A percentile compares a stretch with the other conserved stretches of the same genome.
These are phyloP conservation scores for Solanum tarapatanum DNA, from an alignment of 257 asterid species.

Conservation along the genomic window DNA sequence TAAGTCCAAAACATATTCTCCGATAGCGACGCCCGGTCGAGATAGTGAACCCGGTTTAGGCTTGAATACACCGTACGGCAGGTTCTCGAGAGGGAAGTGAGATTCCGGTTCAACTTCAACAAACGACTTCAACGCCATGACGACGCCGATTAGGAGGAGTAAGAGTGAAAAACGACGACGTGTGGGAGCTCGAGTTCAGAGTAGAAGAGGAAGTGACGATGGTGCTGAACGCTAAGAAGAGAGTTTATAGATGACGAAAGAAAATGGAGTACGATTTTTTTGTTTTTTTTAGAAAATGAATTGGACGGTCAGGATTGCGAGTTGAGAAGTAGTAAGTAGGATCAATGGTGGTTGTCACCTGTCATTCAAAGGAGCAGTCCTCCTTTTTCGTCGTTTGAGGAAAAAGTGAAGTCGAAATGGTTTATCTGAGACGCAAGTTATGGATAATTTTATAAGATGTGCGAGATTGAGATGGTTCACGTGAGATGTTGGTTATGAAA, in stretches of 20 bases:
- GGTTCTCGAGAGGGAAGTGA: constrained; percentile 88
- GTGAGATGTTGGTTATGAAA: neutral
- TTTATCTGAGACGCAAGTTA: neutral
- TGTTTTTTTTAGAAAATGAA: neutral
- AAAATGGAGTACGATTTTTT: neutral
- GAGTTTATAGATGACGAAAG: neutral
- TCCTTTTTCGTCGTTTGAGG: neutral
- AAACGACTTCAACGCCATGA: constrained; percentile 70
- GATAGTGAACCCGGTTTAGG: constrained; percentile 41
- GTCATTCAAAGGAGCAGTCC: neutral
- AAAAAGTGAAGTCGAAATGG: neutral
- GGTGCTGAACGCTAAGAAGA: neutral
- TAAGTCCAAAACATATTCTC: constrained; percentile 69
- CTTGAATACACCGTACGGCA: constrained; percentile 92
- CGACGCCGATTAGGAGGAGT: neutral
- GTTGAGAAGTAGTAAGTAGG: neutral
- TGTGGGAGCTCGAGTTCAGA: neutral
- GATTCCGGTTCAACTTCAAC: constrained; percentile 67
- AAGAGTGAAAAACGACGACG: neutral
- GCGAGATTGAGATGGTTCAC: too few relatives aligned
- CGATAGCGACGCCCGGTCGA: constrained; percentile 82
- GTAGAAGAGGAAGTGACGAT: neutral
- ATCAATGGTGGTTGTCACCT: neutral
- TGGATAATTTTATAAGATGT: neutral
- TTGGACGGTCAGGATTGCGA: neutral